Evolutionary conservation across 345 rosid species (phyloP).

Genomic region (Eutrema japonicum): DNA sequence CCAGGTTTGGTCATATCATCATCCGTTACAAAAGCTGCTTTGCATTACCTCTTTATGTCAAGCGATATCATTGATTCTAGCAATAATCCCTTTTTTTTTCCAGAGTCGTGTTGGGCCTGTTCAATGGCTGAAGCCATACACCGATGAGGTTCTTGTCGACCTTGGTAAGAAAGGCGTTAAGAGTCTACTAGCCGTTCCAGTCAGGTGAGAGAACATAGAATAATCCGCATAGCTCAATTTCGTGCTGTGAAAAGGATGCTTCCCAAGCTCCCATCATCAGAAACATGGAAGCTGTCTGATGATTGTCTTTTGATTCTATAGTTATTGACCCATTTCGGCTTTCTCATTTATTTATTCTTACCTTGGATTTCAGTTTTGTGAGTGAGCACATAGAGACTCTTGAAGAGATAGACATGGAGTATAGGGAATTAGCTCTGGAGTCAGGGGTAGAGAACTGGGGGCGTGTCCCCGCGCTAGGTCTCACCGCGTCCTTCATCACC

Average conservation of each 20-base stretch:
- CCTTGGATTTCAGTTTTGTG: constrained; percentile 64
- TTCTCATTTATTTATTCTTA: background rate
- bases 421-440: constrained; percentile 79
- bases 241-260: background rate
- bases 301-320: background rate
- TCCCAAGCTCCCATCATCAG: background rate
- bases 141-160: constrained; percentile 89
- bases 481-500: constrained; percentile 77
- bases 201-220: constrained; percentile 57
- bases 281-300: background rate
- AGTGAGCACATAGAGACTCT: constrained; percentile 96
- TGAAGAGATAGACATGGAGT: constrained; percentile 95
- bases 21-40: background rate
- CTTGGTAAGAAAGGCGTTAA: constrained; percentile 94
- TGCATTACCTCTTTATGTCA: constrained; percentile 14
- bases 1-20: constrained; percentile 62
- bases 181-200: constrained; percentile 89
- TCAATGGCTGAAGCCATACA: constrained; percentile 94
- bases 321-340: background rate
- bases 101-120: constrained; percentile 99
- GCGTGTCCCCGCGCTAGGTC: constrained; percentile 82
- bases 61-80: constrained; percentile 15
- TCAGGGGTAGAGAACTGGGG: constrained; percentile 96
- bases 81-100: background rate
- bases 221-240: background rate